Percentiles rank a stretch among this genome's conserved stretches.
Evolutionary conservation across 805 yeast genomes (phyloP).

Genomic region (Wickerhamomyces alni): DNA sequence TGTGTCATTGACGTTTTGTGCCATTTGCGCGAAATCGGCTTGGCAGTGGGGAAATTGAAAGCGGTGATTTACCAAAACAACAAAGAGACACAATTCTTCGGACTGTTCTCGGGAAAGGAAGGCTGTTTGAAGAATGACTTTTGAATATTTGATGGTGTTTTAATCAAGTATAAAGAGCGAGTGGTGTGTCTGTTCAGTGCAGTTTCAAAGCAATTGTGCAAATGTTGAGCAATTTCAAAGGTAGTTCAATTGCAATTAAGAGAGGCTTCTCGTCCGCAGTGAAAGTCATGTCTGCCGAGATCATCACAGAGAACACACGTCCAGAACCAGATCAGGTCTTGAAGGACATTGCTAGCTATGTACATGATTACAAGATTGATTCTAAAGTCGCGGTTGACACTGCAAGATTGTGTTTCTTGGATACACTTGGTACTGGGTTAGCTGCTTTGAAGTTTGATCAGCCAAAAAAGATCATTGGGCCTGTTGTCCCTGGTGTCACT

Average conservation of each 20-base stretch:
- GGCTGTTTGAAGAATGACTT: no score
- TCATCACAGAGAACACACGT: slow-evolving; percentile 40
- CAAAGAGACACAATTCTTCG: no score
- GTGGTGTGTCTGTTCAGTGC: no score
- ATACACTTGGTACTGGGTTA: slow-evolving; percentile 55
- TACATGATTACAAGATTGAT: slow-evolving; percentile 38
- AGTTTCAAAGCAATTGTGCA: no score
- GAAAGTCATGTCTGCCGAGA: slow-evolving; percentile 10
- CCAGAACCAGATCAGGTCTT: slow-evolving; percentile 47
- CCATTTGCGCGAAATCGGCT: not conserved
- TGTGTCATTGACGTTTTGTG: not conserved
- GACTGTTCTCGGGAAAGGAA: no score
- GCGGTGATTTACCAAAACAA: not conserved
- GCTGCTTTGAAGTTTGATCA: slow-evolving; percentile 50
- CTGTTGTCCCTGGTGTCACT: slow-evolving; percentile 50
- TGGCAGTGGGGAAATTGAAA: not conserved
- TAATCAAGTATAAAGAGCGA: no score
- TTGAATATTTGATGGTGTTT: no score
- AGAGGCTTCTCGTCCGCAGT: not conserved
- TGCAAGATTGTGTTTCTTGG: slow-evolving; percentile 49
- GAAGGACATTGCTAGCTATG: slow-evolving; percentile 42
- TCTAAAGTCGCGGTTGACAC: slow-evolving; percentile 46
- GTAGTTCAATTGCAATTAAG: no score
- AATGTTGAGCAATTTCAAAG: no score
- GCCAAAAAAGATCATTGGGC: slow-evolving; percentile 43